Evolutionary conservation across 768 basidiomycete genomes (phyloP).

Genomic region (Trametes coccinea): DNA sequence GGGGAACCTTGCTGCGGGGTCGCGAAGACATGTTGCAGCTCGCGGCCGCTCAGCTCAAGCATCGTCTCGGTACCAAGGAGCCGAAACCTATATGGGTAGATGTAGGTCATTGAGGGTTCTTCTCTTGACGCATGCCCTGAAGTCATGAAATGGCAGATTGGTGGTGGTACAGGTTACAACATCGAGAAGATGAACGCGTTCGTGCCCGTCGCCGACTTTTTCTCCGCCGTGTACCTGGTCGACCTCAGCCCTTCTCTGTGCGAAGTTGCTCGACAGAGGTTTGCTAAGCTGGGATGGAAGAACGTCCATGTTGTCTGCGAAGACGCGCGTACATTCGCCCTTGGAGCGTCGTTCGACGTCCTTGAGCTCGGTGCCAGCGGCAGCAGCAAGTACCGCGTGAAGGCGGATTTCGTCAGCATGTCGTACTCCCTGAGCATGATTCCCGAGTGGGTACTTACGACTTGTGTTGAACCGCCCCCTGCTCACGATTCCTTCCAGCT

Average conservation of each 20-base stretch:
- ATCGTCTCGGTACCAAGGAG: slow-evolving; percentile 41
- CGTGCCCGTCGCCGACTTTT: slow-evolving; percentile 59
- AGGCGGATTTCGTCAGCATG: slow-evolving; percentile 46
- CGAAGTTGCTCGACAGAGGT: slow-evolving; percentile 67
- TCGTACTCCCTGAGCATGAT: slow-evolving; percentile 61
- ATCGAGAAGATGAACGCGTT: slow-evolving; percentile 71
- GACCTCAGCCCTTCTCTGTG: slow-evolving; percentile 74
- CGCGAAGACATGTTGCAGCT: slow-evolving; percentile 71
- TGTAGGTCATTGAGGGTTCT: slow-evolving; percentile 44
- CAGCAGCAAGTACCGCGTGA: slow-evolving; percentile 46
- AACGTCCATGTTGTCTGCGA: slow-evolving; percentile 74
- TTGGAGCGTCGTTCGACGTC: slow-evolving; percentile 49
- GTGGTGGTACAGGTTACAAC: slow-evolving; percentile 50
- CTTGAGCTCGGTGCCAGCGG: slow-evolving; percentile 39
- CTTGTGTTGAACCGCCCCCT: slow-evolving; percentile 40
- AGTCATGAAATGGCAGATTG: not conserved
- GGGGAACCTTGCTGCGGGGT: slow-evolving; percentile 61
- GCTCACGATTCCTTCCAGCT: slow-evolving; percentile 40
- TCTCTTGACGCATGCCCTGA: not conserved
- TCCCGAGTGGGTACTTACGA: slow-evolving; percentile 30
- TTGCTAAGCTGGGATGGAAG: slow-evolving; percentile 65
- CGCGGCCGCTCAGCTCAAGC: slow-evolving; percentile 58
- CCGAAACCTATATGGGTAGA: slow-evolving; percentile 71
- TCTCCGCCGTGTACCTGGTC: slow-evolving; percentile 70
- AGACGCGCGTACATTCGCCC: slow-evolving; percentile 65